These are phyloP conservation scores for Saposhnikovia divaricata DNA, from an alignment of 129 eudicot species.

Conservation along the genomic window DNA sequence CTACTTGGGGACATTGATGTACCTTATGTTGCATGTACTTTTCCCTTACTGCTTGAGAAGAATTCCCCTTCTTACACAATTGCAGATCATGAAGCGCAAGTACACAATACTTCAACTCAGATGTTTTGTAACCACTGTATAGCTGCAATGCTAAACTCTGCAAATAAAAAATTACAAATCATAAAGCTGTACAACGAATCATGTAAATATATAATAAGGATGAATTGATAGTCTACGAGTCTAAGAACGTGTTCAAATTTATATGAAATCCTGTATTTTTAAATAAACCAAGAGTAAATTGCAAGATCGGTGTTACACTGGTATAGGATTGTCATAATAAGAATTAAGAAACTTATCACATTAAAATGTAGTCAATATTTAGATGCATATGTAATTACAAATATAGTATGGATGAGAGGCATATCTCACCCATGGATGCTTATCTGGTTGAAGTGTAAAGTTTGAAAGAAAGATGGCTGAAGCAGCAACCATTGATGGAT, in stretches of 20 bases:
- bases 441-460: slow-evolving; percentile 48
- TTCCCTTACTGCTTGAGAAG: slow-evolving; percentile 47
- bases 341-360: neutral
- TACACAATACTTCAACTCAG: slow-evolving; percentile 66
- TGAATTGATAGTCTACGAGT: neutral
- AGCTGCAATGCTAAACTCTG: slow-evolving; percentile 55
- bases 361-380: neutral
- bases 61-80: slow-evolving; percentile 30
- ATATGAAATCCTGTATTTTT: neutral
- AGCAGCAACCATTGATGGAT: slow-evolving; percentile 78
- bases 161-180: neutral
- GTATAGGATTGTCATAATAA: neutral
- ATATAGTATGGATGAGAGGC: neutral
- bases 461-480: slow-evolving; percentile 63
- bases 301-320: neutral
- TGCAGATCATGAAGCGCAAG: slow-evolving; percentile 58
- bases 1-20: neutral
- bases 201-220: neutral
- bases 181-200: neutral
- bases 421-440: slow-evolving; percentile 66
- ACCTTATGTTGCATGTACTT: slow-evolving; percentile 76
- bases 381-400: too few relatives aligned
- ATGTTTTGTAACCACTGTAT: slow-evolving; percentile 51
- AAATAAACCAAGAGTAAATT: neutral
- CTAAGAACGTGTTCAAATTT: neutral